A percentile compares a stretch with the other conserved stretches of the same genome.
phyloP scores from a whole-genome alignment of 345 rosid genomes.

The Psidium guajava region DNA sequence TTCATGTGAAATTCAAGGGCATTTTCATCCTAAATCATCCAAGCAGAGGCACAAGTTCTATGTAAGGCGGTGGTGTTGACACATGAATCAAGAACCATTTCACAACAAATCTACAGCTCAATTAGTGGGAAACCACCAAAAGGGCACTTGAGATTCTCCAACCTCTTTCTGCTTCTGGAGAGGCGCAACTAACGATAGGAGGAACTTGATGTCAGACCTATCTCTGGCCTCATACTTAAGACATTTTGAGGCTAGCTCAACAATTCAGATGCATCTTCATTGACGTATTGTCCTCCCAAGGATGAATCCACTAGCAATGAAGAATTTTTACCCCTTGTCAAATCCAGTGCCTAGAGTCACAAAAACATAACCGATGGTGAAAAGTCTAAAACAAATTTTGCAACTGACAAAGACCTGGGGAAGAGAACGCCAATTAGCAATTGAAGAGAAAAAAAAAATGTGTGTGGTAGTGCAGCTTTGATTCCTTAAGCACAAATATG shows the following conservation, averaged over 20 bases:
- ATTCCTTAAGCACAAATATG: background rate
- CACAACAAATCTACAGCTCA: background rate
- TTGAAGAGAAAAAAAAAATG: background rate
- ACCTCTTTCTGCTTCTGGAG: slow-evolving; percentile 58
- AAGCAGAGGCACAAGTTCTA: too few species aligned
- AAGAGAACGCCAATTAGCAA: background rate
- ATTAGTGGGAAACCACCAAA: background rate
- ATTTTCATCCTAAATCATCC: too few species aligned
- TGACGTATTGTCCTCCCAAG: slow-evolving; percentile 57
- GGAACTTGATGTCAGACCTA: slow-evolving; percentile 47
- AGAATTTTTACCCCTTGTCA: slow-evolving; percentile 53
- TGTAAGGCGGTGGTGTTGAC: too few species aligned
- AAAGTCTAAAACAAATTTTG: background rate
- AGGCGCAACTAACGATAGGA: slow-evolving; percentile 46
- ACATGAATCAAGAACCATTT: background rate
- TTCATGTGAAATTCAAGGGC: too few species aligned
- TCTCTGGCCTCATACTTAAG: slow-evolving; percentile 65
- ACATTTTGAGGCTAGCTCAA: slow-evolving; percentile 60
- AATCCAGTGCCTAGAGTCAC: slow-evolving; percentile 43
- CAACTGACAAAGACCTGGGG: background rate
- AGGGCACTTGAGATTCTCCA: slow-evolving; percentile 6
- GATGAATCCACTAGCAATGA: slow-evolving; percentile 57
- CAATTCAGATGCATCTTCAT: slow-evolving; percentile 49
- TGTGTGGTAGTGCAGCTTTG: background rate
- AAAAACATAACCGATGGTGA: background rate